phyloP scores from a whole-genome alignment of 1,284 basidiomycete species.

The Cryptococcus sp. region DNA sequence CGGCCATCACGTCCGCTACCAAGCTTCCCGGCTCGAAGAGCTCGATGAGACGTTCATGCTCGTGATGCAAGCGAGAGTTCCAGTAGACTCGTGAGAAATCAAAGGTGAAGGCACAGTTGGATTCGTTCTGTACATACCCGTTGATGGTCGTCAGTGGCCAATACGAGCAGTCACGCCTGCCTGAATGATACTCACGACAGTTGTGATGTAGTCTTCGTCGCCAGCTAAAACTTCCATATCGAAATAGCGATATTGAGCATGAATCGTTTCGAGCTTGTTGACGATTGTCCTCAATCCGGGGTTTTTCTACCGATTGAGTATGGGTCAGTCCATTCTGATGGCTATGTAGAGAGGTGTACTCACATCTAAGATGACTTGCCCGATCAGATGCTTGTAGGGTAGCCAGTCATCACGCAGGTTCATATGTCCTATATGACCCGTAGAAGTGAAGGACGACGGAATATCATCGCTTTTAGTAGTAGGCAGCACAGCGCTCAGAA shows the following conservation, averaged over 20 bases:
- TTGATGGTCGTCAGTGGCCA: neutral
- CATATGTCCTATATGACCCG: slow-evolving; percentile 91
- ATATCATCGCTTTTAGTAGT: slow-evolving; percentile 71
- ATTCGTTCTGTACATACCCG: slow-evolving; percentile 64
- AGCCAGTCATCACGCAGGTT: slow-evolving; percentile 89
- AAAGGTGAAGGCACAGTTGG: slow-evolving; percentile 83
- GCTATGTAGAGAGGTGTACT: slow-evolving; percentile 42
- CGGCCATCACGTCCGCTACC: slow-evolving; percentile 91
- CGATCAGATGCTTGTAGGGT: slow-evolving; percentile 87
- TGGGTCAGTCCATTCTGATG: neutral
- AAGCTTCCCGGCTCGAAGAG: slow-evolving; percentile 69
- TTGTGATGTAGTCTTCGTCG: slow-evolving; percentile 77
- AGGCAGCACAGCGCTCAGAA: slow-evolving; percentile 76
- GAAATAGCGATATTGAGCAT: slow-evolving; percentile 87
- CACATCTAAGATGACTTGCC: slow-evolving; percentile 86
- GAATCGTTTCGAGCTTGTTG: slow-evolving; percentile 89
- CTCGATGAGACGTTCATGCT: slow-evolving; percentile 82
- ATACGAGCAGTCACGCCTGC: slow-evolving; percentile 30
- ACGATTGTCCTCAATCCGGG: slow-evolving; percentile 80
- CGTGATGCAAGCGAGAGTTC: slow-evolving; percentile 91
- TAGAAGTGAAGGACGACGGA: slow-evolving; percentile 83
- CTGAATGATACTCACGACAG: slow-evolving; percentile 61
- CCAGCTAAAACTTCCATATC: slow-evolving; percentile 97
- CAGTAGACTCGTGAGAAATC: slow-evolving; percentile 97
- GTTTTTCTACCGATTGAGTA: slow-evolving; percentile 68